These are phyloP conservation scores for Gyromitra esculenta DNA, from an alignment of 2,329 filamentous ascomycete species.

Conservation along the genomic window DNA sequence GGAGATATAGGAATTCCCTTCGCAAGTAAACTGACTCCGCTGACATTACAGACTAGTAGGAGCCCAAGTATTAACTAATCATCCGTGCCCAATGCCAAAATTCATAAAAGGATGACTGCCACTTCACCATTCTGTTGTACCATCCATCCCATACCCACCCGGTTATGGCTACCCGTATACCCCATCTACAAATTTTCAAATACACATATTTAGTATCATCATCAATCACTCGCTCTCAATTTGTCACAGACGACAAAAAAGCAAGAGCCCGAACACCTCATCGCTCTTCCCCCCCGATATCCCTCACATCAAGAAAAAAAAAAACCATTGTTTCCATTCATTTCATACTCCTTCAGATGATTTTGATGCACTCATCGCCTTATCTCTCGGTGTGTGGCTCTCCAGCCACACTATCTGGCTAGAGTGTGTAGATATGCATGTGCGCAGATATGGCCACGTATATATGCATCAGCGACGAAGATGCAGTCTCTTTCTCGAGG, in stretches of 20 bases:
- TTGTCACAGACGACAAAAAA: conserved; percentile 9
- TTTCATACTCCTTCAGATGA: conserved; percentile 8
- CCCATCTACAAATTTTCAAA: conserved; percentile 4
- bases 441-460: conserved; percentile 42
- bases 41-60: conserved; percentile 3
- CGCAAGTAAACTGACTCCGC: conserved; percentile 30
- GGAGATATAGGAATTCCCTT: conserved; percentile 33
- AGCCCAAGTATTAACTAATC: conserved; percentile 28
- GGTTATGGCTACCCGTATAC: neutral
- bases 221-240: conserved; percentile 35
- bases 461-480: conserved; percentile 29
- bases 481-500: conserved; percentile 14
- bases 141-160: conserved; percentile 24
- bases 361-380: conserved; percentile 16
- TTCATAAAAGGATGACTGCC: conserved; percentile 13
- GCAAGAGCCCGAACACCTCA: conserved; percentile 21
- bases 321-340: neutral
- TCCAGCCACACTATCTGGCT: conserved; percentile 33
- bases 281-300: neutral
- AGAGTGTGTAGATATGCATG: conserved; percentile 29
- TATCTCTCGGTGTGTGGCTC: conserved; percentile 37
- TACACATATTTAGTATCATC: conserved; percentile 25
- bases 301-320: neutral
- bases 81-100: conserved; percentile 30
- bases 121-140: conserved; percentile 43